These are phyloP conservation scores for Penicillium egyptiacum DNA, from an alignment of 495 filamentous ascomycete species.

Conservation along the genomic window DNA sequence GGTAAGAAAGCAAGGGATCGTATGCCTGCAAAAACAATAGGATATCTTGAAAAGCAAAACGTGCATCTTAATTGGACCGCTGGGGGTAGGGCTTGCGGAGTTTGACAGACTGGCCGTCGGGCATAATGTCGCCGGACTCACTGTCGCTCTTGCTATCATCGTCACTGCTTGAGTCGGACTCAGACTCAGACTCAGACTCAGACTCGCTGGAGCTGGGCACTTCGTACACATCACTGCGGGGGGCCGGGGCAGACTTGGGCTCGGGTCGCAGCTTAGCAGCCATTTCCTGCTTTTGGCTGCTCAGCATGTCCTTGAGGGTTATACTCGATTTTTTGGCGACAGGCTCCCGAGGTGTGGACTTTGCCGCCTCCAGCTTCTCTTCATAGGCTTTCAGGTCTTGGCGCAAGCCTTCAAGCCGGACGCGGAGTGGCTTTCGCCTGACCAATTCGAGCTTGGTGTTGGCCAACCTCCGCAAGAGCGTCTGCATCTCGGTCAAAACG, in stretches of 20 bases:
- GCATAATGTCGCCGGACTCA: slow-evolving; percentile 17
- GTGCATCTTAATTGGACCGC: not conserved
- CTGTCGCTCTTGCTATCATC: slow-evolving; percentile 16
- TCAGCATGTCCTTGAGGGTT: slow-evolving; percentile 16
- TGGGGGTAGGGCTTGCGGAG: slow-evolving; percentile 7
- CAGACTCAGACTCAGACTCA: not conserved
- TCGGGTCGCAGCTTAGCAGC: slow-evolving; percentile 7
- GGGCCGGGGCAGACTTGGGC: not conserved
- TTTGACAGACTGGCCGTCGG: slow-evolving; percentile 13
- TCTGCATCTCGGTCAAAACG: not conserved
- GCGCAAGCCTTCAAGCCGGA: not conserved
- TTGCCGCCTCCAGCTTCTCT: not conserved
- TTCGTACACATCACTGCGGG: slow-evolving; percentile 3
- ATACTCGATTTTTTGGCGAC: not conserved
- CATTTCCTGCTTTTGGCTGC: slow-evolving; percentile 10
- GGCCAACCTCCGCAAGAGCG: not conserved
- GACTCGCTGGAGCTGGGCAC: slow-evolving; percentile 4
- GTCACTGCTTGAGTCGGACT: slow-evolving; percentile 7
- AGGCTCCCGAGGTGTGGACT: not conserved
- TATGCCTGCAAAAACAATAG: not conserved
- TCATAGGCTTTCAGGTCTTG: not conserved
- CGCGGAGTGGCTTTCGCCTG: not conserved
- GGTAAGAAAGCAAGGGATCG: not conserved
- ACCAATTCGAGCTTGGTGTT: not conserved
- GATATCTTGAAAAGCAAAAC: slow-evolving; percentile 4